These are phyloP conservation scores for Maudiozyma bulderi DNA, from an alignment of 805 yeast genomes.

Conservation along the genomic window DNA sequence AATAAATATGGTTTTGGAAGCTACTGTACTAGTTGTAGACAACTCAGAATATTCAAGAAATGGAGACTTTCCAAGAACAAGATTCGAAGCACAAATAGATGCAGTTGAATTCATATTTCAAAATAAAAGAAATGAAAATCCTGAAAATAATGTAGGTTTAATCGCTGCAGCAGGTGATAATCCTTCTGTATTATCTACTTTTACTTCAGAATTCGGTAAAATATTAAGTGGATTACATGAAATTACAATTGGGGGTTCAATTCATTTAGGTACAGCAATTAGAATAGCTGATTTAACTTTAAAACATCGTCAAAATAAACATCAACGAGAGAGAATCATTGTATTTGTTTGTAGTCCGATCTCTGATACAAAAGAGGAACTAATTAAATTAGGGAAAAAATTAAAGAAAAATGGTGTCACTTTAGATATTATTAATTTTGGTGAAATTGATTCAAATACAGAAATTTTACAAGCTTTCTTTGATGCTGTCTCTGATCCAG, in stretches of 20 bases:
- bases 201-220: constrained; percentile 81
- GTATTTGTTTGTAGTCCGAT: constrained; percentile 87
- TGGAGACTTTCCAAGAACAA: constrained; percentile 82
- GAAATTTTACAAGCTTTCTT: constrained; percentile 71
- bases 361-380: constrained; percentile 50
- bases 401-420: constrained; percentile 90
- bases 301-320: constrained; percentile 91
- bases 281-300: constrained; percentile 91
- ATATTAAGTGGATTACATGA: constrained; percentile 77
- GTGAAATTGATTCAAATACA: constrained; percentile 74
- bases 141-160: constrained; percentile 89
- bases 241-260: constrained; percentile 56
- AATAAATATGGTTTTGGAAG: constrained; percentile 74
- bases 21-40: constrained; percentile 90
- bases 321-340: constrained; percentile 82
- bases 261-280: constrained; percentile 69
- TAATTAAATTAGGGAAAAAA: constrained; percentile 78
- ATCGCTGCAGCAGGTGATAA: constrained; percentile 75
- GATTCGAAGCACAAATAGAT: constrained; percentile 88
- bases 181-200: constrained; percentile 79
- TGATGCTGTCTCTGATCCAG: constrained; percentile 48
- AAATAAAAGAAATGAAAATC: constrained; percentile 77
- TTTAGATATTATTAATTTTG: constrained; percentile 83
- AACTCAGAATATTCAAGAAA: constrained; percentile 93
- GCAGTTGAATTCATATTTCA: constrained; percentile 81